Percentiles rank a stretch among this genome's conserved stretches.
Evolutionary conservation across 1,284 basidiomycete species (phyloP).

Genomic region (Trametes pubescens): DNA sequence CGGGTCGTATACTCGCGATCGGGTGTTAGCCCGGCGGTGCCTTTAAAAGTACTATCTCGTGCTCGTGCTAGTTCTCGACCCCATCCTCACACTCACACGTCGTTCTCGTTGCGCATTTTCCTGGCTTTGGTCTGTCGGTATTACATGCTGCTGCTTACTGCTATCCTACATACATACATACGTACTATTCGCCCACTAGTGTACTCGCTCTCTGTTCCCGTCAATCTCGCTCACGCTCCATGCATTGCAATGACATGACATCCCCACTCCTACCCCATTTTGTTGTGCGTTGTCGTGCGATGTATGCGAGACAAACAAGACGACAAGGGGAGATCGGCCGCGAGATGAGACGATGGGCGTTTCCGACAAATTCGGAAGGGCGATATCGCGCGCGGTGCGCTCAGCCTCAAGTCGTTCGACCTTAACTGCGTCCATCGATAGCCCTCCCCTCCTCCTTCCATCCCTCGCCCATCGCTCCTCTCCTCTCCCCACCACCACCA

Average conservation of each 20-base stretch:
- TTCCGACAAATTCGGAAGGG: constrained; percentile 13
- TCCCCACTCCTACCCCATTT: not conserved
- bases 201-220: constrained; percentile 6
- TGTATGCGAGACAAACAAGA: not conserved
- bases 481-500: not conserved
- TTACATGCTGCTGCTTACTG: constrained; percentile 7
- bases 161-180: constrained; percentile 20
- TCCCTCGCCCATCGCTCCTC: not conserved
- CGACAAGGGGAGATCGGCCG: not conserved
- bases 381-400: not conserved
- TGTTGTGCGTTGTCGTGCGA: not conserved
- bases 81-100: no score
- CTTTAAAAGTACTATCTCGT: constrained; percentile 7
- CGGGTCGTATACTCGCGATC: not conserved
- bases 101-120: not conserved
- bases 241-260: constrained; percentile 6
- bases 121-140: not conserved
- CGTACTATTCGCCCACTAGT: constrained; percentile 15
- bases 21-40: not conserved
- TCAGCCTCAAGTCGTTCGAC: constrained; percentile 3
- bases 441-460: not conserved
- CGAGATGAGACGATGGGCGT: not conserved
- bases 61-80: not conserved
- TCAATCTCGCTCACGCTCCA: constrained; percentile 4
- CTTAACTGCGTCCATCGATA: not conserved